A percentile compares a stretch with the other conserved stretches of the same genome.
Evolutionary conservation across 129 eudicot genomes (phyloP).

Genomic region (Daucus carota): DH1_v3.0 NC_030384.2:47727501-47728000

Average conservation of each 20-base stretch:
- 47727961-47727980: slow-evolving; percentile 82
- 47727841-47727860: slow-evolving; percentile 97
- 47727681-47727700: neutral
- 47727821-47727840: slow-evolving; percentile 92
- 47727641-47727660: no score
- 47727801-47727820: slow-evolving; percentile 94
- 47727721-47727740: slow-evolving; percentile 86
- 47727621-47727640: no score
- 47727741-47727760: slow-evolving; percentile 98
- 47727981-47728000: slow-evolving; percentile 36
- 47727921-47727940: slow-evolving; percentile 43
- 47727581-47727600: neutral
- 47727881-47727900: neutral
- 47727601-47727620: neutral
- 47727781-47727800: slow-evolving; percentile 96
- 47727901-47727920: neutral
- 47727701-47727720: slow-evolving; percentile 54
- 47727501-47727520: neutral
- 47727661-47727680: neutral
- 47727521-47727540: neutral
- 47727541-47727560: neutral
- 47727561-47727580: neutral
- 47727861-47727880: slow-evolving; percentile 25
- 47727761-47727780: slow-evolving; percentile 91
- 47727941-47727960: slow-evolving; percentile 96